Evolutionary conservation across 345 rosid genomes (phyloP), one percentile per base, ranked within the genome.

Genomic region (Bruguiera parviflora): DNA sequence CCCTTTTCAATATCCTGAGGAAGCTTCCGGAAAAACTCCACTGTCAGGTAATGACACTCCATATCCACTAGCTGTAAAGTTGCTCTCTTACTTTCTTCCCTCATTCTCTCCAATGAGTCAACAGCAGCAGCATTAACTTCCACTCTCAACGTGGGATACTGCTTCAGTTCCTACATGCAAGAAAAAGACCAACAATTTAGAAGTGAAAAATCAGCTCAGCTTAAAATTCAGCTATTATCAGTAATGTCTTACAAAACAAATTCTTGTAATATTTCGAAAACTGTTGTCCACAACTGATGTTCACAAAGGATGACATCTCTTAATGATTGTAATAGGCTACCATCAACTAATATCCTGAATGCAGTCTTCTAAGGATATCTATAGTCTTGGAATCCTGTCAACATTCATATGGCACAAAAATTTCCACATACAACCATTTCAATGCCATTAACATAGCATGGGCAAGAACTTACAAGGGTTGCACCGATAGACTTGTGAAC

Each of bases 1-100:
- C 98, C 97, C 84, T 94, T 94, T 78, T 94, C 98, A 49, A 82
- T 72, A 77, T 94, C 97, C 73, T 91, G 97, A 64, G 97, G 98
- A 80, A 94, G 98, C 81, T 91, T 94, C 68, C 96, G 82, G 82
- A 94, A 94, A 81, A 91, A 94, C 61, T 91, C 98, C 11, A 94
- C 97, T 0, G 98, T 94, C 76, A 91, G 73, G 86, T 94, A 94
- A 77, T 91, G 71, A 51, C 86, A 89, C 70, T 94, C 98, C 98
- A 94, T 91, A 75, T 91, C 98, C 8, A 94, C 97, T 37, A 91
- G 86, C 82, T 83, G 92, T 64, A 91, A 74, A 52, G 95, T 89
- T 68, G 95, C 96, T 84, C 70, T 86, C 81, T 78, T 94, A 87
- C 98, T 94, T 64, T 94, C 96, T 20, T 89, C 95, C 77, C 85